phyloP scores from a whole-genome alignment of 2,329 filamentous ascomycete species.

The Diatrype stigma region DNA sequence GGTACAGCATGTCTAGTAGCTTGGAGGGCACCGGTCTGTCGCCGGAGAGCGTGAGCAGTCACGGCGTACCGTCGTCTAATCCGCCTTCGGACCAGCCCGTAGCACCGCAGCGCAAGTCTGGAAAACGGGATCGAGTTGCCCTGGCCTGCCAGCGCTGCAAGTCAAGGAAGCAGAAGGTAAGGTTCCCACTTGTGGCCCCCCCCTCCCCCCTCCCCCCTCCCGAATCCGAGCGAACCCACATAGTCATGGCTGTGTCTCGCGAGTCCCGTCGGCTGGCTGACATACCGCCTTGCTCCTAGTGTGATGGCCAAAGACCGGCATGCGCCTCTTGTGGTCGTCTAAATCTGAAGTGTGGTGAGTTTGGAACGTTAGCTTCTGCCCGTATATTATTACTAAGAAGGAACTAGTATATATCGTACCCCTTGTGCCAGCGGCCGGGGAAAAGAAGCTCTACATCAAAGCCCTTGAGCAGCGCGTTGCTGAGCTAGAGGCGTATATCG shows the following conservation, averaged over 20 bases:
- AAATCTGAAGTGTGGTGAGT: constrained; percentile 25
- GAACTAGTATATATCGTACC: constrained; percentile 25
- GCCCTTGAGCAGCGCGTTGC: constrained; percentile 25
- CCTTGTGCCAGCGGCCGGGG: constrained; percentile 25
- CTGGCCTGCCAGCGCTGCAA: constrained; percentile 26
- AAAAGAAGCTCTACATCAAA: constrained; percentile 27
- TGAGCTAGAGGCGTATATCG: constrained; percentile 22
- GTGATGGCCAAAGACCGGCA: constrained; percentile 25
- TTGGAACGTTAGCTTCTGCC: background rate
- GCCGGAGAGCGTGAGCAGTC: constrained; percentile 17
- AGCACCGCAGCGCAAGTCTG: constrained; percentile 17
- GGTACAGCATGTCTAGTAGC: constrained; percentile 15
- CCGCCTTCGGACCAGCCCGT: constrained; percentile 13
- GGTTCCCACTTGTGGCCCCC: background rate
- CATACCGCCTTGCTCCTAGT: constrained; percentile 14
- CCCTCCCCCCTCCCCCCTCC: background rate
- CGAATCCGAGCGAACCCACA: background rate
- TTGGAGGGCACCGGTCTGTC: constrained; percentile 18
- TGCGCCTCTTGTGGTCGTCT: constrained; percentile 25
- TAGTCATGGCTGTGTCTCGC: background rate
- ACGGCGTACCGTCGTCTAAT: constrained; percentile 11
- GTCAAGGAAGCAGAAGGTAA: constrained; percentile 26
- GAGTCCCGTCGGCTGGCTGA: background rate
- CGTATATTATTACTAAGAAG: background rate
- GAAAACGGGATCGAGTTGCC: constrained; percentile 25